Conservation (phyloP, 176 grass and related monocot genomes). For the Oryza nivara region DNA sequence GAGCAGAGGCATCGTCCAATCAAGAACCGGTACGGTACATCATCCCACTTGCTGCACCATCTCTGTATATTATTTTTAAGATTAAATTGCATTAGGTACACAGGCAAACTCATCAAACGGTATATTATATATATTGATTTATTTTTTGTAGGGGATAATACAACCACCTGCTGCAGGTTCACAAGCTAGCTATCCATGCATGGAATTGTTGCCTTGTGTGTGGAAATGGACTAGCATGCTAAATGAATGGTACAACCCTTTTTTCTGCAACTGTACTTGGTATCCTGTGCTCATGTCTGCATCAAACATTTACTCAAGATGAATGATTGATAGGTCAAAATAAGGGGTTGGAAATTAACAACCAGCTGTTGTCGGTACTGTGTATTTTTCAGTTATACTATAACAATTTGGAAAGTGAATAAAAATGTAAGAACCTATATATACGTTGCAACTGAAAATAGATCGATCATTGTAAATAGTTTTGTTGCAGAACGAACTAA, state of each 20-base stretch:
- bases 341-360: background rate
- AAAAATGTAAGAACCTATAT: background rate
- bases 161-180: background rate
- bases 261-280: slow-evolving; percentile 5
- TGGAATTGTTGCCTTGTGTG: background rate
- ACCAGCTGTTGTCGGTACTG: background rate
- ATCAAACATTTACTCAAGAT: slow-evolving; percentile 7
- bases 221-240: slow-evolving; percentile 1
- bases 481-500: background rate
- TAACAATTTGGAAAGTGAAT: background rate
- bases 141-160: background rate
- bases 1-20: slow-evolving; percentile 39
- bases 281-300: background rate
- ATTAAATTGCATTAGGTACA: slow-evolving; percentile 31
- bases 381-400: background rate
- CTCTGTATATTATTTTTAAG: slow-evolving; percentile 4
- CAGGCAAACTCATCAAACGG: background rate
- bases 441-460: background rate
- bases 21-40: background rate
- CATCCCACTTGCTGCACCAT: background rate
- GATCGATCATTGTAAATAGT: background rate
- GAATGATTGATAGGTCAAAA: slow-evolving; percentile 16
- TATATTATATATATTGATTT: background rate
- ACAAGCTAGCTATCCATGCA: background rate
- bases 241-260: background rate